Conservation (phyloP, 1,139 yeast species). For the Pichia norvegensis region DNA sequence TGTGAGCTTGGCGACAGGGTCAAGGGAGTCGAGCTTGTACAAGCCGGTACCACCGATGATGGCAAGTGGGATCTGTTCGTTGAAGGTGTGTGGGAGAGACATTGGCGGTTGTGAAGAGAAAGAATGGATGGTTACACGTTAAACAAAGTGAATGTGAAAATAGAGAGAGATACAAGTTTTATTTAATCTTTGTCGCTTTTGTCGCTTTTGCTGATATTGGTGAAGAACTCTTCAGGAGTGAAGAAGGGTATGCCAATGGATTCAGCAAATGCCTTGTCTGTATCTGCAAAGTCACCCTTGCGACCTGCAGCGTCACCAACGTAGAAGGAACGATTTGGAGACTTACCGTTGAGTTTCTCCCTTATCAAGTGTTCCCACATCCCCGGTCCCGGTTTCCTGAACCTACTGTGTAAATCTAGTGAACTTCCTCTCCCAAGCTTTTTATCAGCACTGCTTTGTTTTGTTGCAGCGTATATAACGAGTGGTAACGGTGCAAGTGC, state of each 20-base stretch:
- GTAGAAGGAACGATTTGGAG: conserved; percentile 42
- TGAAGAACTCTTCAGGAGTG: conserved; percentile 56
- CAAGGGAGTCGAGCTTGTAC: conserved; percentile 72
- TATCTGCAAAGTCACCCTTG: conserved; percentile 62
- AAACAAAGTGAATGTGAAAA: too few relatives aligned
- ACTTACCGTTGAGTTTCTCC: conserved; percentile 13
- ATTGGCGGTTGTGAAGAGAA: not conserved
- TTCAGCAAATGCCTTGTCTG: conserved; percentile 64
- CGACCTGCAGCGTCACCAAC: conserved; percentile 99
- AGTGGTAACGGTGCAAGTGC: conserved; percentile 27
- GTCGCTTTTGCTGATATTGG: too few relatives aligned
- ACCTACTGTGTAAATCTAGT: conserved; percentile 33
- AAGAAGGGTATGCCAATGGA: conserved; percentile 45
- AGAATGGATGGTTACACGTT: not conserved
- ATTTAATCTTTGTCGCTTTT: not conserved
- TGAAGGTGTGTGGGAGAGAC: conserved; percentile 30
- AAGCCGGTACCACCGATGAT: conserved; percentile 98
- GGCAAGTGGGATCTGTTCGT: conserved; percentile 66
- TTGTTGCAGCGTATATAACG: conserved; percentile 59
- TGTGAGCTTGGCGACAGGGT: conserved; percentile 77
- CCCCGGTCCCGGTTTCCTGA: conserved; percentile 74
- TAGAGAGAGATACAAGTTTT: too few relatives aligned
- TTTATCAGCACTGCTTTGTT: conserved; percentile 32
- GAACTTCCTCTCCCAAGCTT: conserved; percentile 25
- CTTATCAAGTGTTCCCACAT: conserved; percentile 30